These are phyloP conservation scores for Sporothrix curviconia DNA, from an alignment of 2,329 filamentous ascomycete species.

Conservation along the genomic window DNA sequence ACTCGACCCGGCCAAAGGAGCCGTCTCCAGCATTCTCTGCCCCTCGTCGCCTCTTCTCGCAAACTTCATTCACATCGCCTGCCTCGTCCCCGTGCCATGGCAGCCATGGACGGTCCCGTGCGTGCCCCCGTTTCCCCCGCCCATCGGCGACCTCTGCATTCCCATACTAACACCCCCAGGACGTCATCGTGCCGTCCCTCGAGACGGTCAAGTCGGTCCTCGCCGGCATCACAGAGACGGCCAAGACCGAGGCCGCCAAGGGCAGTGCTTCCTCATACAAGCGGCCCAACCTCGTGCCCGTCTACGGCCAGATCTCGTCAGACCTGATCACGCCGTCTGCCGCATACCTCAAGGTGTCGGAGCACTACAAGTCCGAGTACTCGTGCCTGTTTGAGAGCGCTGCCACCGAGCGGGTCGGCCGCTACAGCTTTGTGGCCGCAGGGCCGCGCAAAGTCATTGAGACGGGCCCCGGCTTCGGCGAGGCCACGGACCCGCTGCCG, in stretches of 20 bases:
- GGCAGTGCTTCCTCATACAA: constrained; percentile 10
- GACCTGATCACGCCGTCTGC: constrained; percentile 92
- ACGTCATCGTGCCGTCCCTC: constrained; percentile 23
- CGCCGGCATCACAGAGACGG: constrained; percentile 12
- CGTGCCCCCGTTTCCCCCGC: background rate
- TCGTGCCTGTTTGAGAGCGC: constrained; percentile 97
- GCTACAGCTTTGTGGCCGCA: constrained; percentile 83
- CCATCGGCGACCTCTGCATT: background rate
- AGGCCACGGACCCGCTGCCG: constrained; percentile 76
- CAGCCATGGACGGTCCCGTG: constrained; percentile 18
- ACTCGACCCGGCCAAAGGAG: no score
- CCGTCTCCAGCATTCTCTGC: background rate
- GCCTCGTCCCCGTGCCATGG: background rate
- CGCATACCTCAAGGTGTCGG: constrained; percentile 86
- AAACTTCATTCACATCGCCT: no score
- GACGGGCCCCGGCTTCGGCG: constrained; percentile 81
- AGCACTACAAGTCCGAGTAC: constrained; percentile 57
- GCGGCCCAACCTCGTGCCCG: constrained; percentile 21
- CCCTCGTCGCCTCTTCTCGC: background rate
- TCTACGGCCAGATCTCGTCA: constrained; percentile 40
- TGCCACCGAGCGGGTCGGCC: constrained; percentile 79
- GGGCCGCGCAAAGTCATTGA: constrained; percentile 73
- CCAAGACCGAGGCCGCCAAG: constrained; percentile 13
- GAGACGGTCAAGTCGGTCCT: constrained; percentile 21
- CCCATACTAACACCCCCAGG: constrained; percentile 12